Evolutionary conservation across 2,329 filamentous ascomycete genomes (phyloP).

Genomic region (Cercospora sp.): DNA sequence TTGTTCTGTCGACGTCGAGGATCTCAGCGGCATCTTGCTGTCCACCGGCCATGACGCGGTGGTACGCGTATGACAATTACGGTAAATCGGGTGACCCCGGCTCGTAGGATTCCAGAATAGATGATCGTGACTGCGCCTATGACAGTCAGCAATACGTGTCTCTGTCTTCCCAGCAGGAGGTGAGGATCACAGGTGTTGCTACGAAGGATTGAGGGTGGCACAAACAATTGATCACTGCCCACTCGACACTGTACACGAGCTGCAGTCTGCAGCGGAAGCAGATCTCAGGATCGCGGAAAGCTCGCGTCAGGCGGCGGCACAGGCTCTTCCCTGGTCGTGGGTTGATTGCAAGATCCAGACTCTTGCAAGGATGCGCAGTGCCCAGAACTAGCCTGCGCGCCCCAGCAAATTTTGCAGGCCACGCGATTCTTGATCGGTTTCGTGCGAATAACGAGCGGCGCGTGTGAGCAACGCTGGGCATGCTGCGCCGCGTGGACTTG

Average conservation of each 20-base stretch:
- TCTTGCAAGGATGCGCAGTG: slow-evolving; percentile 5
- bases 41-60: not conserved
- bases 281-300: not conserved
- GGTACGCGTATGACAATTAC: not conserved
- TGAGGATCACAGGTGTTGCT: not conserved
- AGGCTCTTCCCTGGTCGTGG: not conserved
- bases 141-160: not conserved
- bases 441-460: not conserved
- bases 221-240: not conserved
- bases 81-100: not conserved
- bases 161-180: not conserved
- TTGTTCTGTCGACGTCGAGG: slow-evolving; percentile 7
- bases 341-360: slow-evolving; percentile 9
- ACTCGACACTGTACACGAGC: not conserved
- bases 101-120: not conserved
- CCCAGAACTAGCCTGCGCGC: not conserved
- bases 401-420: not conserved
- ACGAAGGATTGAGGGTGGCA: not conserved
- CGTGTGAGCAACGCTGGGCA: not conserved
- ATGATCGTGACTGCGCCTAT: not conserved
- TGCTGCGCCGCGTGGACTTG: not conserved
- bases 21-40: not conserved
- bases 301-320: slow-evolving; percentile 3
- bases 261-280: not conserved
- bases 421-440: not conserved